A percentile compares a stretch with the other conserved stretches of the same genome.
Conservation (phyloP, 2,329 filamentous ascomycete species). For the Thermomyces lanuginosus region DNA sequence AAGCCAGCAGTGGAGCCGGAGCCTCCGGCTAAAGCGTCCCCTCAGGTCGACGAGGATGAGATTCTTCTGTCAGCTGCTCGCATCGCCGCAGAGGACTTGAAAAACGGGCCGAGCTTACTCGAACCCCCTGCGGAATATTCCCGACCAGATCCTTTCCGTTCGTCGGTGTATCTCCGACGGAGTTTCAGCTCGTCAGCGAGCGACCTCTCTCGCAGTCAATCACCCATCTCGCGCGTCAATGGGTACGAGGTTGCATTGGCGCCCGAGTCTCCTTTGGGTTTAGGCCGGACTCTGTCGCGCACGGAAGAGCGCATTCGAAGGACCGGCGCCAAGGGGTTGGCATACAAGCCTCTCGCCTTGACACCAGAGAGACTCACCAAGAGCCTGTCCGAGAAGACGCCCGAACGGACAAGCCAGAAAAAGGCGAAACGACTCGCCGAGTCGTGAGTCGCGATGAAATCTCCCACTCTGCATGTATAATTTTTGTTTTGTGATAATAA, state of each 20-base stretch:
- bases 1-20: constrained; percentile 11
- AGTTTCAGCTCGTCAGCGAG: constrained; percentile 12
- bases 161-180: constrained; percentile 14
- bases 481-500: too few relatives aligned
- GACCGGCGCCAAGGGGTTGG: constrained; percentile 28
- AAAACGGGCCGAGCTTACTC: constrained; percentile 20
- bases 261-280: constrained; percentile 21
- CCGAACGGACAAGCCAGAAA: constrained; percentile 3
- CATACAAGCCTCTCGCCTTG: constrained; percentile 24
- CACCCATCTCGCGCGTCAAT: constrained; percentile 16
- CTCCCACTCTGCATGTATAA: too few relatives aligned
- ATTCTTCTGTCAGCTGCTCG: constrained; percentile 25
- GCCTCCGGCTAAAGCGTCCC: constrained; percentile 9
- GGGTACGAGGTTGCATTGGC: constrained; percentile 28
- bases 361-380: constrained; percentile 10
- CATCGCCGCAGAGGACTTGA: constrained; percentile 24
- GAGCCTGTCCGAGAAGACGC: constrained; percentile 4
- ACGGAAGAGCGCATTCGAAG: constrained; percentile 28
- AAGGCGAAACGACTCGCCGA: too few relatives aligned
- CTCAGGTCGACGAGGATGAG: constrained; percentile 26
- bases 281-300: constrained; percentile 25
- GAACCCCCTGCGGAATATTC: constrained; percentile 12
- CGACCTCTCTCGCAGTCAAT: constrained; percentile 13
- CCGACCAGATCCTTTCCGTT: constrained; percentile 11
- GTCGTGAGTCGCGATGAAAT: too few relatives aligned